Percentiles rank a stretch among this genome's conserved stretches.
These are phyloP conservation scores for Cytospora mali DNA, from an alignment of 2,329 filamentous ascomycete species.

Conservation along the genomic window DNA sequence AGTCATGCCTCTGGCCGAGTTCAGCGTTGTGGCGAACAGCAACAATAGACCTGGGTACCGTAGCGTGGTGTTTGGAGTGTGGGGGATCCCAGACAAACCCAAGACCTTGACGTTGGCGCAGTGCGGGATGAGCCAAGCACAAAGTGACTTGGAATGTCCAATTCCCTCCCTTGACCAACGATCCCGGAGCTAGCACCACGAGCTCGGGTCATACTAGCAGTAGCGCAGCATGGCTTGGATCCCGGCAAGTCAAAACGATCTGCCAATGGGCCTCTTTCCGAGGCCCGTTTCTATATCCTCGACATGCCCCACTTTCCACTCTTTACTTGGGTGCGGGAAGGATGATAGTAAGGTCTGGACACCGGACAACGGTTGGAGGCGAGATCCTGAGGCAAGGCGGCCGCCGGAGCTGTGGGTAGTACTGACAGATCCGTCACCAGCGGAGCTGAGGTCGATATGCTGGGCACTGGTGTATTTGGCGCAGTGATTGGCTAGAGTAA, in stretches of 20 bases:
- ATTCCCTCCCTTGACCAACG: neutral
- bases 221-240: neutral
- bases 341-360: neutral
- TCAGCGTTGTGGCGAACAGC: neutral
- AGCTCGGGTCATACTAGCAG: neutral
- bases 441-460: constrained; percentile 17
- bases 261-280: neutral
- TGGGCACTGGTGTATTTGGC: constrained; percentile 1
- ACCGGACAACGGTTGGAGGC: constrained; percentile 3
- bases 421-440: constrained; percentile 22
- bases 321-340: neutral
- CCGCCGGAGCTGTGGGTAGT: constrained; percentile 19
- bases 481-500: constrained; percentile 16
- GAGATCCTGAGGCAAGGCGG: constrained; percentile 20
- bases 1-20: neutral
- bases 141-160: neutral
- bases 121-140: neutral
- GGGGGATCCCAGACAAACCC: constrained; percentile 1
- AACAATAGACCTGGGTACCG: neutral
- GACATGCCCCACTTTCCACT: neutral
- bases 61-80: neutral
- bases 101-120: neutral
- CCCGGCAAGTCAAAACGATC: neutral
- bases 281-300: neutral
- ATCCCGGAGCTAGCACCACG: neutral